Base-by-base conservation (phyloP, 371 early-diverging fungal genomes). In the Mortierella sp. region DNA sequence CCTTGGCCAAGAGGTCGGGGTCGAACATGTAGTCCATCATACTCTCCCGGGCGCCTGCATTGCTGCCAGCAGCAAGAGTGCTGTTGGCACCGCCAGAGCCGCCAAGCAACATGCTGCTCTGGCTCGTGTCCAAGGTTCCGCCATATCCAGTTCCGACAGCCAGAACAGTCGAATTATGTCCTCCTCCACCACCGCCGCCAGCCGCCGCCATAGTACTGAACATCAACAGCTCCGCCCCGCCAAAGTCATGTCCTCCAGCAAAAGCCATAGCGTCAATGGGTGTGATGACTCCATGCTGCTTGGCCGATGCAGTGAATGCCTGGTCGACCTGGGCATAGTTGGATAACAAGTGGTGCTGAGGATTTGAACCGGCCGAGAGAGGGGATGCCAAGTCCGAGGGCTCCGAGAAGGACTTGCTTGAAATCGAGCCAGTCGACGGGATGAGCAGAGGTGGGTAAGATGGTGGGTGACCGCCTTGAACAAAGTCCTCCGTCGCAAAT, bases 11-110 rank as follows among this genome's bases (percentile, higher is more conserved):
- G 67, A 76, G 14, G 26, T 83, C 69, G 13, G 79, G 82, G 40
- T 73, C 78, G 50, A 73, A 59, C 61, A 72, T 53, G 71, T 31
- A 78, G 37, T 55, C 69, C 57, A 75, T 76, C 26, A 79, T 50
- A 31, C 46, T 78, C 19, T 77, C 77, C 21, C 43, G 37, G 4
- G 57, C 77, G 13, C 48, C 72, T 8, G 26, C 14, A 24, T 53
- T 37, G 14, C 77, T 64, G 5, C 31, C 64, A 51, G 44, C 31
- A 14, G 34, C 72, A 28, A 71, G 19, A 14, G 34, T 50, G 28
- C 31, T 3, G 37, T n/a, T 21, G 13, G 46, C 74, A 57, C n/a
- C 13, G 21, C 19, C 74, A 55, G 69, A 37, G 3, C 43, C 72
- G 28, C 55, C 57, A n/a, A 77, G 31, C 46, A 72, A 16, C 73